A percentile compares a stretch with the other conserved stretches of the same genome.
These are phyloP conservation scores for Lepidium sativum DNA, from an alignment of 345 rosid species.

Conservation along the genomic window DNA sequence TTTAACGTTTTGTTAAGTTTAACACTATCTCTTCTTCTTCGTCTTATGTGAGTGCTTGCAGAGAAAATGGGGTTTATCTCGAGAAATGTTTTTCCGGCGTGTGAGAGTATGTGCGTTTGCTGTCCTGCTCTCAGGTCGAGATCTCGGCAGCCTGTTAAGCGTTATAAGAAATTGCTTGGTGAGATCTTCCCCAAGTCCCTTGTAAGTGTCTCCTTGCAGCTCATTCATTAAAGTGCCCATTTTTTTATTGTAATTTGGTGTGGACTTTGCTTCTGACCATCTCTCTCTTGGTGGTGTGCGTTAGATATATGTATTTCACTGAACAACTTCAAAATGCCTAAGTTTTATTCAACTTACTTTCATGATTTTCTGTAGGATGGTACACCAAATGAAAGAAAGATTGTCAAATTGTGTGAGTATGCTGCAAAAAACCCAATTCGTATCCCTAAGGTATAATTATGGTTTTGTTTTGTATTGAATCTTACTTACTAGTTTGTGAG, in stretches of 20 bases:
- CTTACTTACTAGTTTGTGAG: not conserved
- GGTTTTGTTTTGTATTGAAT: not conserved
- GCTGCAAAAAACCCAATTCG: conserved; percentile 83
- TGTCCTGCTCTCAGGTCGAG: conserved; percentile 98
- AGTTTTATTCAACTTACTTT: conserved; percentile 5
- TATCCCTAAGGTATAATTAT: conserved; percentile 64
- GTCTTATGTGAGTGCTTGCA: not conserved
- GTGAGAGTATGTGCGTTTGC: conserved; percentile 92
- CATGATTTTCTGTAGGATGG: conserved; percentile 43
- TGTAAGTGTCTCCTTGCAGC: conserved; percentile 38
- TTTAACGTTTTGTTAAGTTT: not conserved
- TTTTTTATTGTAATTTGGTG: not conserved
- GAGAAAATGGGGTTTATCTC: conserved; percentile 87
- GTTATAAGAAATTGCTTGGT: conserved; percentile 81
- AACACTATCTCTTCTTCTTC: not conserved
- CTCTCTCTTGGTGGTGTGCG: not conserved
- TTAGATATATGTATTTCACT: not conserved
- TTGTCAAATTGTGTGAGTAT: conserved; percentile 82
- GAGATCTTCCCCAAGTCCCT: conserved; percentile 85
- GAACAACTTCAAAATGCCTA: not conserved
- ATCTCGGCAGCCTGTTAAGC: conserved; percentile 96
- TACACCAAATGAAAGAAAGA: conserved; percentile 69
- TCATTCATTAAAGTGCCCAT: not conserved
- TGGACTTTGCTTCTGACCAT: not conserved
- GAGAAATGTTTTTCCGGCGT: conserved; percentile 86